Evolutionary conservation across 192 early-diverging fungal genomes (phyloP).

Genomic region (Allomyces javanicus): DNA sequence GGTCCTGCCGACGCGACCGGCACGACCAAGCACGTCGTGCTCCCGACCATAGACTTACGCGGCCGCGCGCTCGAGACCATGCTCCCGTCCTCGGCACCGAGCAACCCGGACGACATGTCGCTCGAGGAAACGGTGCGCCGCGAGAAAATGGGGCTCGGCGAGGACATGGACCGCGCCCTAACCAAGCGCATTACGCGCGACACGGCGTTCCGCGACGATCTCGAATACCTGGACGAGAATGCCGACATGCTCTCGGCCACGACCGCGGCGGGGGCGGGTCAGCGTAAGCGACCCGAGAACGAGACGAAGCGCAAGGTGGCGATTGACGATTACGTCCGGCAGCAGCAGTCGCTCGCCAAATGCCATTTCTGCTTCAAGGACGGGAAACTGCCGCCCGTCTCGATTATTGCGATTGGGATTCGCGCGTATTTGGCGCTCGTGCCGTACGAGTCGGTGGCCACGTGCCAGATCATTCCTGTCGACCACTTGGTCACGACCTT

Average conservation of each 20-base stretch:
- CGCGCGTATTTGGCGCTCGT: conserved; percentile 64
- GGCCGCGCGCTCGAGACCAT: no score
- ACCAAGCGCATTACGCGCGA: neutral
- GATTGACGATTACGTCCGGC: conserved; percentile 37
- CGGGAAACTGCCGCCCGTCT: conserved; percentile 34
- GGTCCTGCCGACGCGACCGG: no score
- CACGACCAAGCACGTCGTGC: no score
- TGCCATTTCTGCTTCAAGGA: conserved; percentile 65
- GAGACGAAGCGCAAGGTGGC: conserved; percentile 13
- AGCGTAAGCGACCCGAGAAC: conserved; percentile 43
- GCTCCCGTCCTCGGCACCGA: no score
- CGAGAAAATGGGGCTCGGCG: neutral
- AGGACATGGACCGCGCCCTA: neutral
- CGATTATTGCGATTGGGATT: conserved; percentile 58
- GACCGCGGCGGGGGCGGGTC: conserved; percentile 32
- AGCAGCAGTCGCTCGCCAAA: conserved; percentile 41
- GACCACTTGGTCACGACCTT: conserved; percentile 65
- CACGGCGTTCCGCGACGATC: conserved; percentile 26
- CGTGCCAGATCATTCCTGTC: conserved; percentile 78
- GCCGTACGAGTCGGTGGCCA: conserved; percentile 44
- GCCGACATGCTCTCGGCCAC: conserved; percentile 49
- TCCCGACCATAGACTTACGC: no score
- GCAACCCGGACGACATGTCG: neutral
- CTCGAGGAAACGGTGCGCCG: neutral
- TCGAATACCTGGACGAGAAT: conserved; percentile 86